These are phyloP conservation scores for Naganishia sp. DNA, from an alignment of 1,284 basidiomycete species.

Conservation along the genomic window DNA sequence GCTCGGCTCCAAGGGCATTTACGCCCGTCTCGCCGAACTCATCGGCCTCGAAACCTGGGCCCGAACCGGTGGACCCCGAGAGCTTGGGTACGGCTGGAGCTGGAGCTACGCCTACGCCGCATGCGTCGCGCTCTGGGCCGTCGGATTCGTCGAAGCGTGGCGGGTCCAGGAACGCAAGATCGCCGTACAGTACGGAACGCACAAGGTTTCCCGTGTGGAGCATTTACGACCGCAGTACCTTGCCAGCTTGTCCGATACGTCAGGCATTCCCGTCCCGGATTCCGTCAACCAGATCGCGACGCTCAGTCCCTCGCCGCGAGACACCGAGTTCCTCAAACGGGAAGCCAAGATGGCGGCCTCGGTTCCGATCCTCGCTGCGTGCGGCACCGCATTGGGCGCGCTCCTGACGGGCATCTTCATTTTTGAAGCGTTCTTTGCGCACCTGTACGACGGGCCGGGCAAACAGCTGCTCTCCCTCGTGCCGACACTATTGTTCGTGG, in stretches of 20 bases:
- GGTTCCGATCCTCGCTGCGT: constrained; percentile 75
- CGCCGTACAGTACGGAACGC: constrained; percentile 74
- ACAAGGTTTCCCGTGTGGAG: constrained; percentile 69
- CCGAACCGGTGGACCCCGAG: constrained; percentile 23
- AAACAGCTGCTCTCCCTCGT: constrained; percentile 72
- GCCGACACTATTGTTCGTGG: constrained; percentile 81
- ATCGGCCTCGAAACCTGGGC: constrained; percentile 32
- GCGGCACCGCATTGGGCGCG: constrained; percentile 68
- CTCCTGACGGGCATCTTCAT: constrained; percentile 79
- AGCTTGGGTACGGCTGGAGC: constrained; percentile 26
- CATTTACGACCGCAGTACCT: constrained; percentile 68
- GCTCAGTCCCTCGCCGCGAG: constrained; percentile 55
- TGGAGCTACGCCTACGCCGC: constrained; percentile 64
- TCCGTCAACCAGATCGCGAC: constrained; percentile 20
- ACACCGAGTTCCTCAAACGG: constrained; percentile 59
- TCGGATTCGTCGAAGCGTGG: constrained; percentile 88
- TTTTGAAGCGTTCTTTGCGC: constrained; percentile 81
- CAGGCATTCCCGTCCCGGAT: constrained; percentile 26
- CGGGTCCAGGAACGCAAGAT: constrained; percentile 75
- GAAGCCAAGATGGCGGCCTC: constrained; percentile 74
- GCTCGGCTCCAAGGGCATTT: constrained; percentile 31
- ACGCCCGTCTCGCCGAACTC: constrained; percentile 21
- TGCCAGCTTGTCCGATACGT: constrained; percentile 32
- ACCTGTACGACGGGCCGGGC: constrained; percentile 83
- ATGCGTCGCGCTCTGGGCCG: constrained; percentile 74